Base-by-base conservation (phyloP, 805 yeast genomes). In the Candida xyloterini region DNA sequence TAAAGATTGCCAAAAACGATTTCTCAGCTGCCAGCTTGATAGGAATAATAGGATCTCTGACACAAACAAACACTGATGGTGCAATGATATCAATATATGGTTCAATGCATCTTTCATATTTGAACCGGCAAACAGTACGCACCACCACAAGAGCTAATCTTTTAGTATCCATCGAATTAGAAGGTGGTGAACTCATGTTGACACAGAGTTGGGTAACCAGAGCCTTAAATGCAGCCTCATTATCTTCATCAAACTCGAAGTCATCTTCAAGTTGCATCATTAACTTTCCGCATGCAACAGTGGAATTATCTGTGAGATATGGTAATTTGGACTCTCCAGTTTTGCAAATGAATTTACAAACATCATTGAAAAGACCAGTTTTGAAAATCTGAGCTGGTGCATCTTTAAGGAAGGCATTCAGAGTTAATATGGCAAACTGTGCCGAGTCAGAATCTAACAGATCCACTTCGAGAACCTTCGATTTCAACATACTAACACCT, bases 1-100 rank as follows among this genome's bases (percentile, higher is more conserved):
- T 70, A 63, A 89, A 83, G 13, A 88, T 57, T 2, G 86, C 78
- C 49, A 90, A 59, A 60, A 75, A 89, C 1, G 95, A 89, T 66
- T 87, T 87, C 60, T 91, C 99, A 7, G 96, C 96, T 1, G 97
- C 96, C 46, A 91, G 71, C 55, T 89, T 90, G 51, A 91, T 81
- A 4, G 99, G 97, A 55, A 91, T 87, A 33, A 86, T 70, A n/a
- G 81, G 73, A 55, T 90, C 96, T 49, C 99, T 73, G 28, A 91
- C 82, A 59, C 93, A 81, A 0, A 82, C 67, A 59, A 91, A 91
- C 2, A 89, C 80, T 10, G 86, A 70, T 10, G 93, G 87, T 3
- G 74, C 86, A 36, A 91, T 52, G 0, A 63, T 46, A 49, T 79
- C 79, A 47, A 76, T 65, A 52, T 71, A 68, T 10, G 83, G 79